A percentile compares a stretch with the other conserved stretches of the same genome.
phyloP scores from a whole-genome alignment of 176 grass and related monocot genomes.

The Aegilops bicornis region DNA sequence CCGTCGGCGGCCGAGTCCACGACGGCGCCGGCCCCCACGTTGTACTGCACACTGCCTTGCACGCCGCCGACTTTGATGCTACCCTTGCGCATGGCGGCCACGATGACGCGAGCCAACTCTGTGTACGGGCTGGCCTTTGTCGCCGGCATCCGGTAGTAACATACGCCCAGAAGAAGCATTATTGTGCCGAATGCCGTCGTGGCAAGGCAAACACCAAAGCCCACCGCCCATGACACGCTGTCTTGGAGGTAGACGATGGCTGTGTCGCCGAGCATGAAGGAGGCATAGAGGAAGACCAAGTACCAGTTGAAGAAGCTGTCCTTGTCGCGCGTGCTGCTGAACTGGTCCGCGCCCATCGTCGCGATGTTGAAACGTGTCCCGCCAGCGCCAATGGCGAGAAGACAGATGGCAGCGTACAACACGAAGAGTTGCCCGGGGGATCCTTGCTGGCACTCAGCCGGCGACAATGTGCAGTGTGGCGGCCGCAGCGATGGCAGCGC shows the following conservation, averaged over 20 bases:
- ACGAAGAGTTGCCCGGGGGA: conserved; percentile 22
- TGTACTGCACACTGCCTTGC: neutral
- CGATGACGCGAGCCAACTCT: conserved; percentile 40
- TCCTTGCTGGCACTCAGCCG: conserved; percentile 16
- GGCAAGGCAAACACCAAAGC: conserved; percentile 27
- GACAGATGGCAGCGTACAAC: conserved; percentile 39
- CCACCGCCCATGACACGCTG: conserved; percentile 49
- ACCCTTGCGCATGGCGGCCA: conserved; percentile 33
- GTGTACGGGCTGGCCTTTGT: conserved; percentile 61
- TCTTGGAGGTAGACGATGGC: conserved; percentile 66
- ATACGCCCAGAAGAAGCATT: conserved; percentile 41
- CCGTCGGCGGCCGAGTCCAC: neutral
- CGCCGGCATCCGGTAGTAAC: conserved; percentile 35
- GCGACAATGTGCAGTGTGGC: neutral
- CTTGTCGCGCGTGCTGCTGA: conserved; percentile 31
- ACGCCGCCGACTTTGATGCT: neutral
- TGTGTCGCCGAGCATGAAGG: conserved; percentile 44
- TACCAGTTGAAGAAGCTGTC: conserved; percentile 75
- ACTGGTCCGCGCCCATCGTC: conserved; percentile 73
- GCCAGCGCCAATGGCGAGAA: conserved; percentile 49
- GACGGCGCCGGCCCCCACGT: neutral
- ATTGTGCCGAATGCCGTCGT: conserved; percentile 16
- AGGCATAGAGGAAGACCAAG: conserved; percentile 49
- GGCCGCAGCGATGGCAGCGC: conserved; percentile 25
- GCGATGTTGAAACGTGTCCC: conserved; percentile 60